Conservation (phyloP, 73 alveolate species). For the Loxodes magnus region DNA sequence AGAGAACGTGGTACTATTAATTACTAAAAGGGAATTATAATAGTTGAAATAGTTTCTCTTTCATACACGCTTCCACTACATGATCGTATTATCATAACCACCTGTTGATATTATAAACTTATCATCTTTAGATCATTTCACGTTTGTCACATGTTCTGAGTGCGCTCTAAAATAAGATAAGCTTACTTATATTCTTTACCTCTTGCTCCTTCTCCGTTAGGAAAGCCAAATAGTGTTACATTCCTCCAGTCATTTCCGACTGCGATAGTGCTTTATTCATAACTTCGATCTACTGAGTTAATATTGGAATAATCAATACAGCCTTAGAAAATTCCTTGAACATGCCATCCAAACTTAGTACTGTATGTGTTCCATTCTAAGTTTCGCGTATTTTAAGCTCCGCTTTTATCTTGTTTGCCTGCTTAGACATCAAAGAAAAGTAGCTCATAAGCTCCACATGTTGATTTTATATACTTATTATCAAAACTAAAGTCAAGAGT, state of each 20-base stretch:
- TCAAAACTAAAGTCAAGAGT: constrained; percentile 83
- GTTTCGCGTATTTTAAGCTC: constrained; percentile 49
- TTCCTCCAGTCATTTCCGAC: constrained; percentile 86
- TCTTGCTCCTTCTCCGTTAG: constrained; percentile 65
- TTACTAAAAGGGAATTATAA: too few relatives aligned
- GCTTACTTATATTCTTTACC: too few relatives aligned
- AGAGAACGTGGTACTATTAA: too few relatives aligned
- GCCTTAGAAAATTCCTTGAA: constrained; percentile 85
- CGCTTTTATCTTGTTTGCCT: constrained; percentile 62
- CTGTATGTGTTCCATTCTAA: constrained; percentile 73
- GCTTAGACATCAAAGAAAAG: constrained; percentile 67
- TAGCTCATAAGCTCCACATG: constrained; percentile 84
- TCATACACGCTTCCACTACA: constrained; percentile 54
- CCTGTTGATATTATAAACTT: constrained; percentile 69
- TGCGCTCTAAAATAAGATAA: constrained; percentile 83
- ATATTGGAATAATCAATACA: constrained; percentile 79
- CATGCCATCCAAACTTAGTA: constrained; percentile 85
- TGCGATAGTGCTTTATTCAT: constrained; percentile 46
- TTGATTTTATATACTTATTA: constrained; percentile 64
- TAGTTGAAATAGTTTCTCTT: too few relatives aligned
- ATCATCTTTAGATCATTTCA: constrained; percentile 65
- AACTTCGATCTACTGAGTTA: constrained; percentile 63
- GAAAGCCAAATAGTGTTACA: constrained; percentile 77
- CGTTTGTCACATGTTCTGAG: constrained; percentile 84
- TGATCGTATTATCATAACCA: constrained; percentile 80